These are phyloP conservation scores for Xylaria telfairii DNA, from an alignment of 495 filamentous ascomycete species.

Conservation along the genomic window DNA sequence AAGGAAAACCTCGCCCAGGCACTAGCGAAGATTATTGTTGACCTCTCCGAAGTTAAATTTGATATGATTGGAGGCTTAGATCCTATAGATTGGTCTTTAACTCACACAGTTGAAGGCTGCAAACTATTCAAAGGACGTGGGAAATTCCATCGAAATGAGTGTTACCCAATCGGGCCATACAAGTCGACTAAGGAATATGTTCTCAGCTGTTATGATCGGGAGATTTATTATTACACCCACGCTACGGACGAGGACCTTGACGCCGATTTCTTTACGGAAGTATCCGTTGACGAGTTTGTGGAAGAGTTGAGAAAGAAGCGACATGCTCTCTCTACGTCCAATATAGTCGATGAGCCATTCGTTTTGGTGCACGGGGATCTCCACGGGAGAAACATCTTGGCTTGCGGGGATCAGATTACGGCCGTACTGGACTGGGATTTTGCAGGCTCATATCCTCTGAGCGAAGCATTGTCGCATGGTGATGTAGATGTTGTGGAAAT, in stretches of 20 bases:
- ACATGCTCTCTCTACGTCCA: not conserved
- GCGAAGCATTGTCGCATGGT: not conserved
- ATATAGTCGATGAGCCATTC: constrained; percentile 9
- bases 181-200: constrained; percentile 10
- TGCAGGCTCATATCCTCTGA: constrained; percentile 4
- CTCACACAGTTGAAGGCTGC: constrained; percentile 2
- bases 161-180: constrained; percentile 1
- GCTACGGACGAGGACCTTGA: not conserved
- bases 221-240: constrained; percentile 9
- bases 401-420: not conserved
- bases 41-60: not conserved
- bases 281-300: not conserved
- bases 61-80: constrained; percentile 13
- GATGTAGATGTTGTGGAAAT: not conserved
- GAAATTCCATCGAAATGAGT: constrained; percentile 12
- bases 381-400: constrained; percentile 4
- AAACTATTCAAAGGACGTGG: constrained; percentile 12
- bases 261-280: not conserved
- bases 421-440: constrained; percentile 13
- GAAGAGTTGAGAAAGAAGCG: not conserved
- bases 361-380: constrained; percentile 7
- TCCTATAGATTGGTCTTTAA: not conserved
- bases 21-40: not conserved
- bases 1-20: constrained; percentile 1
- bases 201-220: constrained; percentile 9